Percentiles rank a stretch among this genome's conserved stretches.
Evolutionary conservation across 2,329 filamentous ascomycete species (phyloP).

Genomic region (Verticillium tricorpus): DNA sequence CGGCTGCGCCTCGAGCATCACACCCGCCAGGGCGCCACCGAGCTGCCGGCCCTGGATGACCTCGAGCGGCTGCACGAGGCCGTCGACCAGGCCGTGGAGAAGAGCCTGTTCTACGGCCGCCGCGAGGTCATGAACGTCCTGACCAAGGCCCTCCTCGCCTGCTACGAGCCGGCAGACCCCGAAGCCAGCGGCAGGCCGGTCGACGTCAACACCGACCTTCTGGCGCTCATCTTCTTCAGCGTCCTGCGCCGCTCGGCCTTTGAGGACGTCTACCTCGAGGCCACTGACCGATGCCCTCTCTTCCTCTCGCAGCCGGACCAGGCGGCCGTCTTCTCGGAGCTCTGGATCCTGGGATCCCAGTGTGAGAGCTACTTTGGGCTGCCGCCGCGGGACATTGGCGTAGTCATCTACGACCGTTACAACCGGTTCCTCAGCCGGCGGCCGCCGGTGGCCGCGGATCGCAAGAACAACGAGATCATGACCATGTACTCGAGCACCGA

Average conservation of each 20-base stretch:
- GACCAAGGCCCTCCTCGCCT: slow-evolving; percentile 27
- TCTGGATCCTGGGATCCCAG: slow-evolving; percentile 58
- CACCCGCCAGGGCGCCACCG: slow-evolving; percentile 17
- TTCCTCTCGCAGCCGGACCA: slow-evolving; percentile 59
- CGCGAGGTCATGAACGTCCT: slow-evolving; percentile 27
- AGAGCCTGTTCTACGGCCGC: slow-evolving; percentile 24
- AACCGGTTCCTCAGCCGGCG: slow-evolving; percentile 19
- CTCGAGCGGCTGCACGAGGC: slow-evolving; percentile 18
- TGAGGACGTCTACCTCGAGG: slow-evolving; percentile 59
- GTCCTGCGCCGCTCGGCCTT: slow-evolving; percentile 51
- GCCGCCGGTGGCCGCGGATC: slow-evolving; percentile 18
- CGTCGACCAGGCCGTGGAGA: slow-evolving; percentile 19
- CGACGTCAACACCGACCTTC: slow-evolving; percentile 47
- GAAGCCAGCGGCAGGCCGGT: slow-evolving; percentile 18
- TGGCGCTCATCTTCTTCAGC: slow-evolving; percentile 54
- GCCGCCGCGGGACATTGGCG: slow-evolving; percentile 41
- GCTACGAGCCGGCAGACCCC: slow-evolving; percentile 14
- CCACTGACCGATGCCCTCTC: slow-evolving; percentile 56
- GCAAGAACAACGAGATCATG: slow-evolving; percentile 24
- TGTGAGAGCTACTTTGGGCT: slow-evolving; percentile 61
- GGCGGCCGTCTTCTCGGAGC: slow-evolving; percentile 58
- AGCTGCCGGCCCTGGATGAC: slow-evolving; percentile 15
- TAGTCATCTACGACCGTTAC: slow-evolving; percentile 30
- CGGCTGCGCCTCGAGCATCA: slow-evolving; percentile 19
- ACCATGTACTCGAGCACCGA: slow-evolving; percentile 27